A percentile compares a stretch with the other conserved stretches of the same genome.
Conservation (phyloP, 805 yeast species). For the Pichia scutulata region DNA sequence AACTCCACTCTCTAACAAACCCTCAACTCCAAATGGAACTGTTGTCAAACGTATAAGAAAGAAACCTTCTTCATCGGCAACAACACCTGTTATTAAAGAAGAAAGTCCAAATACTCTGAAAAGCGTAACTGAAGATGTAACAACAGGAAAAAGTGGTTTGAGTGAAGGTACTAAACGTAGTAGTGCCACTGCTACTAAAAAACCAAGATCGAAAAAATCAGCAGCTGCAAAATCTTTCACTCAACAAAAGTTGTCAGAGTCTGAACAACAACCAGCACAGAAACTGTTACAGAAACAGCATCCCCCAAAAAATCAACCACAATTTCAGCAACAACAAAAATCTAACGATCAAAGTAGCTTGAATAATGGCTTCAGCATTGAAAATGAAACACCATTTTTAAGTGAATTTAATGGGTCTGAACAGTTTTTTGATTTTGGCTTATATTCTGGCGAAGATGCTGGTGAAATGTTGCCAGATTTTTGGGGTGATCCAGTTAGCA, state of each 20-base stretch:
- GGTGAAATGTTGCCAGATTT: constrained; percentile 17
- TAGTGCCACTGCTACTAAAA: not conserved
- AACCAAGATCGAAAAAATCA: not conserved
- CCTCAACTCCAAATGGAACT: constrained; percentile 15
- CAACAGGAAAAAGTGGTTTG: not conserved
- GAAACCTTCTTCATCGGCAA: constrained; percentile 12
- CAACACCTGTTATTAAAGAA: constrained; percentile 24
- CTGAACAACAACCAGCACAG: not conserved
- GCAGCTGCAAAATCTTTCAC: too few species aligned
- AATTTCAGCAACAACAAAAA: not conserved
- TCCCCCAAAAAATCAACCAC: not conserved
- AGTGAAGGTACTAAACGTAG: not conserved
- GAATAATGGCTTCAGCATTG: not conserved
- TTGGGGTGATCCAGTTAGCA: constrained; percentile 38
- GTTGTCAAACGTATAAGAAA: constrained; percentile 2
- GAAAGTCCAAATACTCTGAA: constrained; percentile 15
- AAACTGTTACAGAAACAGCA: not conserved
- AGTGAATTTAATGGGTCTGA: constrained; percentile 28
- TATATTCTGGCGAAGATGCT: constrained; percentile 28
- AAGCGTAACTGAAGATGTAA: constrained; percentile 4
- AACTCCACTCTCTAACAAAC: constrained; percentile 20
- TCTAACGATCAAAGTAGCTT: not conserved
- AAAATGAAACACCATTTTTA: constrained; percentile 36
- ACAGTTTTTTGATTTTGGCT: constrained; percentile 25
- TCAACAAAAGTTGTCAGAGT: not conserved